These are phyloP conservation scores for Suillus subalutaceus DNA, from an alignment of 768 basidiomycete genomes.

Conservation along the genomic window DNA sequence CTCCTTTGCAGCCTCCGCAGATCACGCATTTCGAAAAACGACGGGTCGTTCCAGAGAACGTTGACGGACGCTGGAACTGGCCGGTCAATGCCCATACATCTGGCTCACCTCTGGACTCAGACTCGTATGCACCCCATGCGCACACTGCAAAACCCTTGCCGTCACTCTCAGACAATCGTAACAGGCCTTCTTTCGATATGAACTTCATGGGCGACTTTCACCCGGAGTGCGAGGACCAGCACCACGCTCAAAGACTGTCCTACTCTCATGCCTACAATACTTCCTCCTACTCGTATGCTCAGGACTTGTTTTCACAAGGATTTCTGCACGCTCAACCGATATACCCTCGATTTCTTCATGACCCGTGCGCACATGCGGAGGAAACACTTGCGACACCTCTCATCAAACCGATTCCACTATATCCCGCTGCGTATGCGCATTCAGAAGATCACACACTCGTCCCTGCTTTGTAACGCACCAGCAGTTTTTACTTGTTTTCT, in stretches of 20 bases:
- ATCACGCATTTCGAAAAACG: conserved; percentile 20
- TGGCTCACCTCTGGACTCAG: conserved; percentile 10
- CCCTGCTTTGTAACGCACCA: conserved; percentile 9
- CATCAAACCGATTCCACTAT: conserved; percentile 32
- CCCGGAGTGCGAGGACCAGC: conserved; percentile 17
- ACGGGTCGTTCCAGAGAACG: conserved; percentile 7
- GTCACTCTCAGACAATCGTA: background rate
- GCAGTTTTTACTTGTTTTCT: background rate
- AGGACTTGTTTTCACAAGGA: conserved; percentile 13
- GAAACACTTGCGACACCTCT: conserved; percentile 22
- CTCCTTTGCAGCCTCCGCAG: conserved; percentile 29
- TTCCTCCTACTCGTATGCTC: conserved; percentile 4
- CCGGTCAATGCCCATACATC: conserved; percentile 17
- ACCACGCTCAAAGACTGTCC: conserved; percentile 15
- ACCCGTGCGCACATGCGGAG: conserved; percentile 13
- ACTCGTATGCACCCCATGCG: background rate
- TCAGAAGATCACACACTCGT: conserved; percentile 12
- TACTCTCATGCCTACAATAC: conserved; percentile 8
- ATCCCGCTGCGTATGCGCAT: conserved; percentile 30
- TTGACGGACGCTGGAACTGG: conserved; percentile 23
- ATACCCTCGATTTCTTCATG: background rate
- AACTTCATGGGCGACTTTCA: background rate
- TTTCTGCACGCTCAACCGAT: conserved; percentile 6
- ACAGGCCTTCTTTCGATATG: background rate
- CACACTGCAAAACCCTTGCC: background rate